These are phyloP conservation scores for Cystobasidiopsis lactophilus DNA, from an alignment of 768 basidiomycete genomes.

Conservation along the genomic window DNA sequence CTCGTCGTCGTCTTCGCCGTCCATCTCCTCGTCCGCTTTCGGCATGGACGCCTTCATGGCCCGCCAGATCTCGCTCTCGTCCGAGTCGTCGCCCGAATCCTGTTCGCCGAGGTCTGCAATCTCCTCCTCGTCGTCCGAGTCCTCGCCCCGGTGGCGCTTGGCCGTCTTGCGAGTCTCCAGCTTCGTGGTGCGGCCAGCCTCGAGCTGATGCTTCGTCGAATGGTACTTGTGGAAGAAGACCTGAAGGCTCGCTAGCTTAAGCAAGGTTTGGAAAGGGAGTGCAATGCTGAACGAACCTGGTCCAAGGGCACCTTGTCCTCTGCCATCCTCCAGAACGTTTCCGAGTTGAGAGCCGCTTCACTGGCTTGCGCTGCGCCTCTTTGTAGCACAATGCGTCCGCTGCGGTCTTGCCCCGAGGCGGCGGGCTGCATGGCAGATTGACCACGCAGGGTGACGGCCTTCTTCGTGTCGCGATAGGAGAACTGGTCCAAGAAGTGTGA, in stretches of 20 bases:
- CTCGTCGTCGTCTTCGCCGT: conserved; percentile 9
- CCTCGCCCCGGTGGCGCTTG: conserved; percentile 12
- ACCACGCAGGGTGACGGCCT: conserved; percentile 44
- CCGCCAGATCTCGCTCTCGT: conserved; percentile 4
- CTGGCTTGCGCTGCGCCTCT: conserved; percentile 45
- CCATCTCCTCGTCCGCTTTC: background rate
- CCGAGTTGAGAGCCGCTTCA: conserved; percentile 43
- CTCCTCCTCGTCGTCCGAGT: conserved; percentile 3
- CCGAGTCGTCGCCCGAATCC: background rate
- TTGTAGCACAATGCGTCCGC: conserved; percentile 33
- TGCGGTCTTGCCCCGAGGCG: conserved; percentile 37
- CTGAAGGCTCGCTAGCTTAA: conserved; percentile 26
- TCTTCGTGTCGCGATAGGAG: conserved; percentile 88
- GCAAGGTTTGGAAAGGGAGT: conserved; percentile 1
- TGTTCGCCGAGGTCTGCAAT: conserved; percentile 7
- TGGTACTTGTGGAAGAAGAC: conserved; percentile 85
- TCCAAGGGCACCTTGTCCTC: conserved; percentile 61
- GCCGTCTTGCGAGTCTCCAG: conserved; percentile 5
- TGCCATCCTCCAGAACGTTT: conserved; percentile 46
- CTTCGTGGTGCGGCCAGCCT: conserved; percentile 21
- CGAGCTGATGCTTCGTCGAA: conserved; percentile 40
- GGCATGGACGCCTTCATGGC: conserved; percentile 6
- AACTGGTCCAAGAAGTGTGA: conserved; percentile 91
- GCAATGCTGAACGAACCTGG: conserved; percentile 22
- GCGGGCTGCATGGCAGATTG: conserved; percentile 89